Base-by-base conservation (phyloP, 1,284 basidiomycete species). In the Rhodotorula glutinis region DNA sequence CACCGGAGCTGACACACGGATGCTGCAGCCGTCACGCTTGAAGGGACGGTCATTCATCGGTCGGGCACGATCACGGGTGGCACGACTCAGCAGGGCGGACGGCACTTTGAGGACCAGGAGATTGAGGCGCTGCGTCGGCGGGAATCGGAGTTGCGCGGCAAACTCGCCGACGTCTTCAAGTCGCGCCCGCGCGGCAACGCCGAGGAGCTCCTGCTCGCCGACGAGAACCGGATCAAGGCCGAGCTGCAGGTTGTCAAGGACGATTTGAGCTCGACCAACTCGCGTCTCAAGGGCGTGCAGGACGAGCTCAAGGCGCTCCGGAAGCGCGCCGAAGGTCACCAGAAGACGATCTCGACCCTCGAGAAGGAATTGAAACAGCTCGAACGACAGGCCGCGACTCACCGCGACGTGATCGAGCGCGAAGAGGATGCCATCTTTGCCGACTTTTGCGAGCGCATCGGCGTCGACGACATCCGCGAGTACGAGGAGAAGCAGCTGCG, bases 21-120 rank as follows among this genome's bases (percentile, higher is more conserved):
- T 1, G 0, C 4, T 10, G 11, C 72, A 96, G 94, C 94, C 66
- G 95, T 99, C 16, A 95, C 96, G 0, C 82, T 99, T 51, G 94
- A 98, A 57, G 96, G 96, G 0, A 98, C 94, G 0, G 83, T 99
- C 64, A 97, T 98, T 61, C 96, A 98, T 79, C 96, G 95, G 82
- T 93, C 90, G 73, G 96, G 96, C 74, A 81, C 96, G 55, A 98
- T 98, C 77, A 98, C 96, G 44, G 96, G 96, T 81, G 96, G 96
- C 53, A 83, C 87, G 43, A 91, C 90, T 69, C 86, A 87, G 72
- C 83, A 82, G 47, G 66, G 74, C 67, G 83, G 84, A 57, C 88
- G 90, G 79, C 91, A 91, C 76, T 98, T 92, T 88, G 91, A 94
- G 66, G 94, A 98, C 77, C 89, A 88, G 71, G 92, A 97, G 74